Percentiles rank a stretch among this genome's conserved stretches.
Conservation (phyloP, 306 rosid species). For the Cucurbita pepo region DNA sequence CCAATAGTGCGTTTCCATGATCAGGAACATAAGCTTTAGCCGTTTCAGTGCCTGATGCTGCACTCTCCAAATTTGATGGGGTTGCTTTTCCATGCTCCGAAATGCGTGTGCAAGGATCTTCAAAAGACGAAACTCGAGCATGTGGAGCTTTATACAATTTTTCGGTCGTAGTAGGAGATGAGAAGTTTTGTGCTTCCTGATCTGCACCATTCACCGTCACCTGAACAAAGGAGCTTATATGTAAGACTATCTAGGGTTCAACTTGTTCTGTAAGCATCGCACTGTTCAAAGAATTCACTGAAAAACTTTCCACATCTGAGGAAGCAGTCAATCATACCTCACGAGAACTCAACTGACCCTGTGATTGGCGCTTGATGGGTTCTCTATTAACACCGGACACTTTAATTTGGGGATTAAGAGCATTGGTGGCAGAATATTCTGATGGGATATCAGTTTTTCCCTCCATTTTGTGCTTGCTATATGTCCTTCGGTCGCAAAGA, state of each 20-base stretch:
- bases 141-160: constrained; percentile 47
- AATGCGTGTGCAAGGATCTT: constrained; percentile 60
- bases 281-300: constrained; percentile 1
- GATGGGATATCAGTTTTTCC: too few species aligned
- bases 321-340: constrained; percentile 37
- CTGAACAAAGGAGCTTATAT: constrained; percentile 15
- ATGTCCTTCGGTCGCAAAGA: too few species aligned
- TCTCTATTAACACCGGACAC: constrained; percentile 26
- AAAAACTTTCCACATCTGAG: background rate
- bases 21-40: constrained; percentile 42
- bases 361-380: constrained; percentile 23
- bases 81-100: constrained; percentile 51
- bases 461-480: too few species aligned
- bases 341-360: constrained; percentile 18
- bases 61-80: constrained; percentile 27
- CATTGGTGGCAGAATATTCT: too few species aligned
- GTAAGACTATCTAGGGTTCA: background rate
- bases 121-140: constrained; percentile 73
- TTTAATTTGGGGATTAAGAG: constrained; percentile 20
- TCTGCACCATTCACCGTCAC: constrained; percentile 18
- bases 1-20: constrained; percentile 43
- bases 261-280: background rate
- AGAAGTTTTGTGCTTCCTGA: constrained; percentile 32
- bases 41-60: constrained; percentile 26
- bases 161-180: constrained; percentile 15